These are phyloP conservation scores for Cryphonectria japonica DNA, from an alignment of 2,329 filamentous ascomycete genomes.

Conservation along the genomic window DNA sequence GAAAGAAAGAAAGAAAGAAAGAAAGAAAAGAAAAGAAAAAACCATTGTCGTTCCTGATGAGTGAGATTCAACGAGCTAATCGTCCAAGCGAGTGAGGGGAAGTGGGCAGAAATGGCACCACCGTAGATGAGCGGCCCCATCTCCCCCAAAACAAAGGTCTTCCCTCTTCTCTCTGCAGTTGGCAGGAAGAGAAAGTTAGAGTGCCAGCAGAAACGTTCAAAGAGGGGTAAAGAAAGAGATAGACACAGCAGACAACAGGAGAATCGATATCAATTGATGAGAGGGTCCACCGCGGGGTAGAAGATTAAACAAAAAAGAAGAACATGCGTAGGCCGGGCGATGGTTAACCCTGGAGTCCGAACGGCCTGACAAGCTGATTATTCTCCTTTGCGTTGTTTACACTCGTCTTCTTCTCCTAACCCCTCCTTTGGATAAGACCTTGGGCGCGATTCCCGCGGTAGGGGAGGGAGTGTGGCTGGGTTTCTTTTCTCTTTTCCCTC, in stretches of 20 bases:
- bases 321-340: neutral
- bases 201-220: neutral
- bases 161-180: neutral
- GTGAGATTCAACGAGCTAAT: neutral
- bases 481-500: too few species aligned
- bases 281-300: constrained; percentile 10
- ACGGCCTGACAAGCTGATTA: neutral
- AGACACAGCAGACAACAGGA: neutral
- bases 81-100: neutral
- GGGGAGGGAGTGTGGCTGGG: neutral
- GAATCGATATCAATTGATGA: neutral
- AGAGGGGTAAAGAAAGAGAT: neutral
- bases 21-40: too few species aligned
- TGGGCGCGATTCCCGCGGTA: neutral
- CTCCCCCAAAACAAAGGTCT: too few species aligned
- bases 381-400: neutral
- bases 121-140: neutral
- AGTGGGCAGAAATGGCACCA: neutral
- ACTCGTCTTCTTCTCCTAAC: neutral
- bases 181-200: neutral
- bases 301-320: neutral
- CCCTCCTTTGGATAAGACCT: neutral
- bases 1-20: too few species aligned
- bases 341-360: neutral
- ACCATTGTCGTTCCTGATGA: neutral